Conservation (phyloP, 164 flowering plant genomes). For the Aristolochia californica region DNA sequence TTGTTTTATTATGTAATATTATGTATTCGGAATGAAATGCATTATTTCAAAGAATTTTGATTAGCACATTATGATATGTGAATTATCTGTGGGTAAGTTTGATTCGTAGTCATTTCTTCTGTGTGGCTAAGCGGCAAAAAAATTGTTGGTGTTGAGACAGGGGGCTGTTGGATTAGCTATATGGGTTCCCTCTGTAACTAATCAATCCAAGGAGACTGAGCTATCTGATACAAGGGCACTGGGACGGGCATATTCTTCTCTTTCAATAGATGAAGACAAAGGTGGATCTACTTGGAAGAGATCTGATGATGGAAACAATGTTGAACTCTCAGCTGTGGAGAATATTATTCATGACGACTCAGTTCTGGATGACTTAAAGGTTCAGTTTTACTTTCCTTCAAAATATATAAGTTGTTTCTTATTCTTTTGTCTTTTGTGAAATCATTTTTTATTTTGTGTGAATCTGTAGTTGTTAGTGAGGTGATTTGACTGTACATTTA, state of each 20-base stretch:
- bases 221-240: conserved; percentile 34
- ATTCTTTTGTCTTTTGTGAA: background rate
- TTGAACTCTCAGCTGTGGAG: conserved; percentile 58
- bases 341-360: conserved; percentile 38
- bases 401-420: background rate
- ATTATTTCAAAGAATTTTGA: background rate
- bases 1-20: background rate
- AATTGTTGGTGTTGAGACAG: conserved; percentile 25
- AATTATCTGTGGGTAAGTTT: background rate
- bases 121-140: background rate
- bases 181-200: conserved; percentile 95
- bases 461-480: too few species aligned
- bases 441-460: background rate
- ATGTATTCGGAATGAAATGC: too few species aligned
- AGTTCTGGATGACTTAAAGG: conserved; percentile 71
- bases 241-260: conserved; percentile 51
- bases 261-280: conserved; percentile 49
- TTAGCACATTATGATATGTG: background rate
- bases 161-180: conserved; percentile 99
- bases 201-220: conserved; percentile 61
- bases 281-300: conserved; percentile 32
- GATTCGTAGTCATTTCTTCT: too few species aligned
- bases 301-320: conserved; percentile 23
- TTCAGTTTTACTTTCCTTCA: conserved; percentile 16
- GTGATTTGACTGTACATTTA: too few species aligned